Evolutionary conservation across 2,329 filamentous ascomycete genomes (phyloP), one percentile per base, ranked within the genome.

Genomic region (Orbilia oligospora): DNA sequence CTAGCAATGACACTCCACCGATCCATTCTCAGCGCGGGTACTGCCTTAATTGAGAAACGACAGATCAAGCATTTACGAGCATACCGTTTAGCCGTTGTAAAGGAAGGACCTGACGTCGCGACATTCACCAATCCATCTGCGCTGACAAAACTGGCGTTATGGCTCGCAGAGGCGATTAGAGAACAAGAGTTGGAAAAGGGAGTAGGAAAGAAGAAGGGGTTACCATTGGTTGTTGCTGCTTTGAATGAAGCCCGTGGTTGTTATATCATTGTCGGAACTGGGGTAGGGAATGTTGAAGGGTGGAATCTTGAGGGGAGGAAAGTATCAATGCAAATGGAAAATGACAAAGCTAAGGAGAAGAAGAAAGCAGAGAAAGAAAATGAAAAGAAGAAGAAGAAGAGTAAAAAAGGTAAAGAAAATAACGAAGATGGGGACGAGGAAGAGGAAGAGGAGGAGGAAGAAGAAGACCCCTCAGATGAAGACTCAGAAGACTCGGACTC

Each of bases 31-130:
- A 92, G 93, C 58, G 97, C 95, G 0, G 96, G 96, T 44, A 97
- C 94, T 0, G 91, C 93, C 0, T 88, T 99, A 30, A 92, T 99
- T 76, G 93, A 93, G 81, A 99, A 99, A 86, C 91, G 92, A 75
- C 94, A 97, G 82, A 97, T 99, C 83, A 92, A 93, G 44, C 94
- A 97, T 84, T 87, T 99, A 16, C 90, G 93, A 58, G 92, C 95
- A 0, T 99, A 98, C 84, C 92, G 96, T 63, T 94, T 99, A 88
- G 97, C 93, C 38, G 92, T 98, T 3, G 94, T 99, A 81, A 97
- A 97, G 83, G 96, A 98, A 83, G 94, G 95, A 0, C 93, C 94
- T 0, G 96, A 98, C 82, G 92, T 97, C 0, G 86, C 89, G n/a
- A 88, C 98, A 10, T 99, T 99, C 85, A 94, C 91, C 0, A 95